phyloP scores from a whole-genome alignment of 2,329 filamentous ascomycete genomes.

The Dothidotthia symphoricarpi region DNA sequence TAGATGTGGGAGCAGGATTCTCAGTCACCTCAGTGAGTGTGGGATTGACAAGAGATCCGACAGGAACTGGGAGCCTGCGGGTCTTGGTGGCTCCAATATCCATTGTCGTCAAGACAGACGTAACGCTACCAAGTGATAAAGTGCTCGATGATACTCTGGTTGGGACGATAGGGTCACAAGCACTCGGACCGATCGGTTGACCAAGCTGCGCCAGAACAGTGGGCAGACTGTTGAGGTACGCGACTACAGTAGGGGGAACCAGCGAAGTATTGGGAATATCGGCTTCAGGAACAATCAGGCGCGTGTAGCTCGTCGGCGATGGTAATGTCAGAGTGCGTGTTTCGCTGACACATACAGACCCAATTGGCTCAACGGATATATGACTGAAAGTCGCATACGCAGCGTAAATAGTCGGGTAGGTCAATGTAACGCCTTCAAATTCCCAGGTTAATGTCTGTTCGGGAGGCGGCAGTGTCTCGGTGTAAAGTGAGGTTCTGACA shows the following conservation, averaged over 20 bases:
- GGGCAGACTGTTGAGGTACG: conserved; percentile 31
- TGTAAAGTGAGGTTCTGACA: conserved; percentile 16
- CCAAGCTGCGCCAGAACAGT: conserved; percentile 34
- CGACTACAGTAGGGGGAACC: conserved; percentile 30
- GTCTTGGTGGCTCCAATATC: conserved; percentile 4
- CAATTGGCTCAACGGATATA: conserved; percentile 22
- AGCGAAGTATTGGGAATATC: conserved; percentile 21
- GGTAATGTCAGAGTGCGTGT: conserved; percentile 21
- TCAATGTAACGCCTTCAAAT: conserved; percentile 24
- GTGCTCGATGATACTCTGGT: conserved; percentile 2
- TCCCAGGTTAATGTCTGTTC: conserved; percentile 27
- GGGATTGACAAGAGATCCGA: conserved; percentile 1
- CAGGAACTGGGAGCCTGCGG: conserved; percentile 3
- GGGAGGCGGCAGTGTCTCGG: conserved; percentile 12
- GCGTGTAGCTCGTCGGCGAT: conserved; percentile 25
- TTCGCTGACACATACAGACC: conserved; percentile 19
- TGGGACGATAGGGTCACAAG: conserved; percentile 36
- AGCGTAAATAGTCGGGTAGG: conserved; percentile 34
- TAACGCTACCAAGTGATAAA: conserved; percentile 7
- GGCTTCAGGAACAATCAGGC: conserved; percentile 22
- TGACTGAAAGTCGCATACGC: conserved; percentile 34
- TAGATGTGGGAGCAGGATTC: conserved; percentile 7
- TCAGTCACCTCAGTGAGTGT: conserved; percentile 3
- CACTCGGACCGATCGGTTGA: conserved; percentile 21
- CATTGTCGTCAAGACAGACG: conserved; percentile 5